Evolutionary conservation across 257 asterid species (phyloP), one percentile per base, ranked within the genome.

Genomic region (Lantana camara): DNA sequence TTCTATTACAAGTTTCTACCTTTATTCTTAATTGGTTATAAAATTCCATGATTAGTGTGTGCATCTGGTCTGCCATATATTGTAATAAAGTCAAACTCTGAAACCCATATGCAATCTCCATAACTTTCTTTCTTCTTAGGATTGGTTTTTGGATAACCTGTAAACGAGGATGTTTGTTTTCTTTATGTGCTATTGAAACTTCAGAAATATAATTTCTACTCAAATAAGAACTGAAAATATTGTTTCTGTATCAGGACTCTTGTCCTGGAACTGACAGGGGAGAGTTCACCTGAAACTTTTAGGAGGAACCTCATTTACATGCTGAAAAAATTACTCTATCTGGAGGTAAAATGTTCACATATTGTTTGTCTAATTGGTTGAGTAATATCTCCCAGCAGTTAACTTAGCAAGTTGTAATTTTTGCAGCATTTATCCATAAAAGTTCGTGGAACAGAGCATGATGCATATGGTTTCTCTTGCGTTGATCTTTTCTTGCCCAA

Each of bases 361-460:
- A 23, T 32, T 23, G 40, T 27, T 14, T 42, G 16, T 53, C 30
- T 27, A 64, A 29, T 48, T 21, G 9, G 22, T 48, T 15, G 1
- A 42, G 37, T 46, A 44, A 24, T 15, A 35, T 55, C 63, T 34
- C 37, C 17, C 17, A 41, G 69, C 64, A 70, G 47, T 50, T 65
- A 44, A 65, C 68, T 51, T 62, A 30, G n/a, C 34, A 54, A 67
- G 12, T 63, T 17, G 1, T 69, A 37, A 47, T 46, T 57, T 70
- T 60, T 77, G 73, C 96, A 91, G 96, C 65, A 78, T 44, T 71
- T 91, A 63, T 83, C 87, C 60, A 69, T 88, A 64, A 88, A 82
- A 75, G 73, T 86, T 23, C 86, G 94, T 7, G 92, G 80, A 72
- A 61, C 79, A 51, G 83, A 64, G 11, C 9, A 19, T 51, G 79